Percentiles rank a stretch among this genome's conserved stretches.
These are phyloP conservation scores for Strobilomyces dryophilus DNA, from an alignment of 768 basidiomycete species.

Conservation along the genomic window DNA sequence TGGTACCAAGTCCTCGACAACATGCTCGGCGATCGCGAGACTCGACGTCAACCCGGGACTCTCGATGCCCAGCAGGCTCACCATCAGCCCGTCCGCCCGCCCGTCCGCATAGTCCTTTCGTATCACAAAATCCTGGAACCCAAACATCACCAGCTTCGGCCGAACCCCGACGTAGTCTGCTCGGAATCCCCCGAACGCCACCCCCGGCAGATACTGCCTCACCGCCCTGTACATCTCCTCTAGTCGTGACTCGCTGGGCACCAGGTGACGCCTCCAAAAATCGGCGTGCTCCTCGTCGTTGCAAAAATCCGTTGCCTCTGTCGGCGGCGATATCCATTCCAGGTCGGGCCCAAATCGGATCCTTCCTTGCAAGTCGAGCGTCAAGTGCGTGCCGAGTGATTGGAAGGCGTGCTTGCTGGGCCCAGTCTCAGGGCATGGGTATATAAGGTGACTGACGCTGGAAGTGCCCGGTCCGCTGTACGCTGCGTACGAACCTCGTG, in stretches of 20 bases:
- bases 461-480: slow-evolving; percentile 78
- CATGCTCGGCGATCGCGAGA: slow-evolving; percentile 81
- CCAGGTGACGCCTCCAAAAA: slow-evolving; percentile 71
- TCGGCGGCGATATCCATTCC: slow-evolving; percentile 71
- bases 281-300: slow-evolving; percentile 48
- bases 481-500: slow-evolving; percentile 81
- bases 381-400: slow-evolving; percentile 89
- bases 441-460: slow-evolving; percentile 72
- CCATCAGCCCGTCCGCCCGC: slow-evolving; percentile 43
- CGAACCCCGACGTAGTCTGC: slow-evolving; percentile 85
- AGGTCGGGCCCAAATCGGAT: slow-evolving; percentile 92
- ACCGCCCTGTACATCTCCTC: slow-evolving; percentile 69
- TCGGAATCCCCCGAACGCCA: slow-evolving; percentile 55
- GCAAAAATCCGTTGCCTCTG: slow-evolving; percentile 24
- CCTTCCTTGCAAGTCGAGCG: slow-evolving; percentile 78
- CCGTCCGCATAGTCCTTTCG: slow-evolving; percentile 56
- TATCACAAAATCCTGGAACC: slow-evolving; percentile 84
- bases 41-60: slow-evolving; percentile 87
- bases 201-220: slow-evolving; percentile 65
- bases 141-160: slow-evolving; percentile 81
- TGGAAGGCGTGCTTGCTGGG: slow-evolving; percentile 63
- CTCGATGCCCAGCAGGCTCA: slow-evolving; percentile 87
- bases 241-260: slow-evolving; percentile 57
- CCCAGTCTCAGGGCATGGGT: slow-evolving; percentile 79
- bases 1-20: slow-evolving; percentile 53